Conservation (phyloP, 371 early-diverging fungal genomes). For the Mortierella sp. region DNA sequence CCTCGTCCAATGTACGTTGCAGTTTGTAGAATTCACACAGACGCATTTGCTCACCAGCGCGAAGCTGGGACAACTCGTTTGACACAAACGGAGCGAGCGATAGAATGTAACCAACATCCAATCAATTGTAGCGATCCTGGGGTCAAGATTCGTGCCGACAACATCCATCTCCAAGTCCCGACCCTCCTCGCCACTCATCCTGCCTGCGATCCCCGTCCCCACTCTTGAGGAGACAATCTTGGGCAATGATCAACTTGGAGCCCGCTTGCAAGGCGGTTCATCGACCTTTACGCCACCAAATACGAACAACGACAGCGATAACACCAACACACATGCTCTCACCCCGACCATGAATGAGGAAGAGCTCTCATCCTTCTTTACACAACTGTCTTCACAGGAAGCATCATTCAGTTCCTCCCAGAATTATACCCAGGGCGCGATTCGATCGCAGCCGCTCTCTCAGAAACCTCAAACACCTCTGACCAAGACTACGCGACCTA, state of each 20-base stretch:
- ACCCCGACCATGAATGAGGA: neutral
- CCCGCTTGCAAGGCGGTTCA: neutral
- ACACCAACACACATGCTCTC: slow-evolving; percentile 14
- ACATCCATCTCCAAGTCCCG: slow-evolving; percentile 46
- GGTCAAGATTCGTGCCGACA: slow-evolving; percentile 50
- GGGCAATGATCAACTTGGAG: neutral
- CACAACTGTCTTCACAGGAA: neutral
- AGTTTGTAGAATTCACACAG: neutral
- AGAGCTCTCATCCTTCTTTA: neutral
- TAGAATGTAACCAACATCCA: neutral
- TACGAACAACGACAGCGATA: slow-evolving; percentile 29
- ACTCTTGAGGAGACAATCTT: slow-evolving; percentile 36
- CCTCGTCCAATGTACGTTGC: slow-evolving; percentile 62
- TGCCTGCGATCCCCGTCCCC: slow-evolving; percentile 49
- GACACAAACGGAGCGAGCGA: neutral
- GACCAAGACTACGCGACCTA: slow-evolving; percentile 10
- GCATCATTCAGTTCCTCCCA: neutral
- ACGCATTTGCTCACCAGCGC: neutral
- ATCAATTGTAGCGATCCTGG: slow-evolving; percentile 34
- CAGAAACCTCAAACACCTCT: neutral
- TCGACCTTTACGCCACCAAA: slow-evolving; percentile 38
- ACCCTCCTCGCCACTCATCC: slow-evolving; percentile 47
- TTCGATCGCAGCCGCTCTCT: neutral
- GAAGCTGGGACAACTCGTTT: neutral
- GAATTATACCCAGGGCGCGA: slow-evolving; percentile 1